Conservation (phyloP, 108 stramenopile genomes). For the Pelagomonas calceolata region DNA sequence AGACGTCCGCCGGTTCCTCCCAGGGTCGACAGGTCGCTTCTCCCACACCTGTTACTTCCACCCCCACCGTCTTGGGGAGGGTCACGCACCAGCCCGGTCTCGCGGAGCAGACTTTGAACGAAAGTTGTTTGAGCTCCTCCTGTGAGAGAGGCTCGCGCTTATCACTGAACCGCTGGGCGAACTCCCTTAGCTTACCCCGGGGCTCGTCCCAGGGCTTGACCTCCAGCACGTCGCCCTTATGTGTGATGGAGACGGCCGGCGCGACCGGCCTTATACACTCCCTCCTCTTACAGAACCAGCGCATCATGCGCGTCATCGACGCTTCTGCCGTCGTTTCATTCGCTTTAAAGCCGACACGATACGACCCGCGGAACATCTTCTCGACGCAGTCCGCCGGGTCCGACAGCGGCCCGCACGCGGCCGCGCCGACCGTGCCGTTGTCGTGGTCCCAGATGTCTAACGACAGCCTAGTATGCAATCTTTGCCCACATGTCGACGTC, state of each 20-base stretch:
- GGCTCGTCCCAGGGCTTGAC: neutral
- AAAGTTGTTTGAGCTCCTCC: neutral
- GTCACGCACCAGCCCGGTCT: neutral
- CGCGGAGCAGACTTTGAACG: neutral
- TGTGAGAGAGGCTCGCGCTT: neutral
- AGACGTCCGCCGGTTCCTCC: neutral
- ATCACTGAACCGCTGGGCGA: neutral
- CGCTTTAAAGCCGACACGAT: neutral
- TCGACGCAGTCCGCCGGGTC: neutral
- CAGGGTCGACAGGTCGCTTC: neutral
- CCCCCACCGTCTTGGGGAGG: neutral
- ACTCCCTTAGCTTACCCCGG: neutral
- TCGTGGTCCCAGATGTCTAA: neutral
- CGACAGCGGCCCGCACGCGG: neutral
- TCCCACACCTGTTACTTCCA: neutral
- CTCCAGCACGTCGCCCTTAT: too few species aligned
- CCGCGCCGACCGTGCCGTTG: neutral
- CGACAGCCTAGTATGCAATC: neutral
- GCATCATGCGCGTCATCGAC: neutral
- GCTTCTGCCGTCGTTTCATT: too few species aligned
- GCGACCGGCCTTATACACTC: neutral
- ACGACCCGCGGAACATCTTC: neutral
- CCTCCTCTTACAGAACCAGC: neutral
- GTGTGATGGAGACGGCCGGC: neutral
- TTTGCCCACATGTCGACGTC: neutral